A percentile compares a stretch with the other conserved stretches of the same genome.
These are phyloP conservation scores for Pelargonium nanum DNA, from an alignment of 345 rosid species.

Conservation along the genomic window DNA sequence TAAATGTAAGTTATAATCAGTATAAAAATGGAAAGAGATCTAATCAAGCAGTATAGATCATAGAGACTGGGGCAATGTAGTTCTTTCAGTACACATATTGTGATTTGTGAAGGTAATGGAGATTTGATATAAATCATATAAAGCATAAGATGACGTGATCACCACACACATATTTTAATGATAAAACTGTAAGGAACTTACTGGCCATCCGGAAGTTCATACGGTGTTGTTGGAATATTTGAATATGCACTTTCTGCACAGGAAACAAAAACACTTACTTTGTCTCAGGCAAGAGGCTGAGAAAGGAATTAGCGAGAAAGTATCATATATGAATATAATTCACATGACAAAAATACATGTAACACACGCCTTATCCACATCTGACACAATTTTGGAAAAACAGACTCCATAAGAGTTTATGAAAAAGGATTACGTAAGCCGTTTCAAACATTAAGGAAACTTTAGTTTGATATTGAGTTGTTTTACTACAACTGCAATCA, in stretches of 20 bases:
- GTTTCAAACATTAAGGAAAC: too few relatives aligned
- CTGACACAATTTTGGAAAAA: too few relatives aligned
- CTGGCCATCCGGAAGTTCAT: conserved; percentile 99
- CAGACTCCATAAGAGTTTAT: neutral
- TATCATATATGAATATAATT: neutral
- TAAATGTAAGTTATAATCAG: neutral
- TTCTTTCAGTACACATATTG: too few relatives aligned
- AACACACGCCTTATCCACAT: too few relatives aligned
- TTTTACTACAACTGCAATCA: too few relatives aligned
- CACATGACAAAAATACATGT: too few relatives aligned
- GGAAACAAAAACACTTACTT: neutral
- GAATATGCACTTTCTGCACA: conserved; percentile 72
- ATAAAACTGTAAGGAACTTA: conserved; percentile 30
- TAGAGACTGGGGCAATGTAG: too few relatives aligned
- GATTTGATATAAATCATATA: too few relatives aligned
- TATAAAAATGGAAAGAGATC: too few relatives aligned
- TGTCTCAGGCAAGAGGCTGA: too few relatives aligned
- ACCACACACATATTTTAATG: neutral
- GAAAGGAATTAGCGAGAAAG: neutral
- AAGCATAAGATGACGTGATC: neutral
- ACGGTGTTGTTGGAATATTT: conserved; percentile 94
- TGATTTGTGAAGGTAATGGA: neutral
- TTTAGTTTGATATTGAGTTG: too few relatives aligned
- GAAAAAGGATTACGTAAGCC: neutral
- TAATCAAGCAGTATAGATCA: too few relatives aligned